A percentile compares a stretch with the other conserved stretches of the same genome.
Conservation (phyloP, 805 yeast genomes). For the Dipodascus albidus region DNA sequence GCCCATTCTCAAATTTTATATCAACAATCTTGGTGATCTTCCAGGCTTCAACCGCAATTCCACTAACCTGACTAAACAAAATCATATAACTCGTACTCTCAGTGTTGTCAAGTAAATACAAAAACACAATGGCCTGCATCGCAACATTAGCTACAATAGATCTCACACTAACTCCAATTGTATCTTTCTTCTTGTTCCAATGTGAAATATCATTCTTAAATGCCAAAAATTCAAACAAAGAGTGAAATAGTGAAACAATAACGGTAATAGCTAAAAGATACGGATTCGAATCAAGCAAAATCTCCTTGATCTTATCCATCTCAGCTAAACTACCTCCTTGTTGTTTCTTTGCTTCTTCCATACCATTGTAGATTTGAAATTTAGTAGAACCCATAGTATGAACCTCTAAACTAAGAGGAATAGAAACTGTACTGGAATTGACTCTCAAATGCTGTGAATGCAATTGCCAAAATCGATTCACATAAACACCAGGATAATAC, state of each 20-base stretch:
- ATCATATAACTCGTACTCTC: conserved; percentile 31
- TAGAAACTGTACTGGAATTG: conserved; percentile 16
- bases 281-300: conserved; percentile 29
- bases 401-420: conserved; percentile 23
- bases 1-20: conserved; percentile 13
- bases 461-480: conserved; percentile 32
- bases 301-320: conserved; percentile 27
- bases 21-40: conserved; percentile 30
- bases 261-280: conserved; percentile 26
- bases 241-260: conserved; percentile 27
- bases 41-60: conserved; percentile 33
- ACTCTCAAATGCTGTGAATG: conserved; percentile 26
- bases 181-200: conserved; percentile 31
- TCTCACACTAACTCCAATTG: conserved; percentile 30
- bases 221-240: conserved; percentile 31
- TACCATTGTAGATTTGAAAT: conserved; percentile 21
- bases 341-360: conserved; percentile 25
- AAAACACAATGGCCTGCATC: conserved; percentile 30
- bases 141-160: conserved; percentile 30
- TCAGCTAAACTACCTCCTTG: conserved; percentile 21
- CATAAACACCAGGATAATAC: conserved; percentile 29
- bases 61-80: conserved; percentile 27
- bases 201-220: conserved; percentile 33
- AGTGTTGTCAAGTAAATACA: conserved; percentile 29
- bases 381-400: conserved; percentile 23